Evolutionary conservation across 306 rosid genomes (phyloP).

Genomic region (Quercus gilva): DNA sequence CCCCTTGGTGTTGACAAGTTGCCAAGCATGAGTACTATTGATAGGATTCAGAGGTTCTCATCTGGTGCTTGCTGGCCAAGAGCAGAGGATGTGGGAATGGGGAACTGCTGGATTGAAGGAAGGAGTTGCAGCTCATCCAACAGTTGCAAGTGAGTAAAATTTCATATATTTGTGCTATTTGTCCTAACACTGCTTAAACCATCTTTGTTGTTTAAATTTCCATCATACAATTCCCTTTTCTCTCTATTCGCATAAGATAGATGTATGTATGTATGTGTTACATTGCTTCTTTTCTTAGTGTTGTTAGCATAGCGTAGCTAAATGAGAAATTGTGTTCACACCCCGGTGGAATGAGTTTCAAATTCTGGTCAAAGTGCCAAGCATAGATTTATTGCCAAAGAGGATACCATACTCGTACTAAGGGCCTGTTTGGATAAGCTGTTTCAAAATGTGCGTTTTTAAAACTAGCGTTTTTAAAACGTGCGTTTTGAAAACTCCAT

Average conservation of each 20-base stretch:
- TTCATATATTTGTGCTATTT: neutral
- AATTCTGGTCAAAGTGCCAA: neutral
- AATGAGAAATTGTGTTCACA: neutral
- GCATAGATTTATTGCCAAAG: neutral
- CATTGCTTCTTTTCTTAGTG: neutral
- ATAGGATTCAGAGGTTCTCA: slow-evolving; percentile 72
- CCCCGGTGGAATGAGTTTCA: neutral
- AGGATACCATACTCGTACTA: neutral
- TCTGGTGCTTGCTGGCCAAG: slow-evolving; percentile 77
- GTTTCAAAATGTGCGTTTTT: too few relatives aligned
- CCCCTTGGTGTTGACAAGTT: slow-evolving; percentile 86
- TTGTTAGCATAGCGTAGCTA: neutral
- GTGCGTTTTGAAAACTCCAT: too few relatives aligned
- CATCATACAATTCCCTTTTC: neutral
- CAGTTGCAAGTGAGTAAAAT: slow-evolving; percentile 53
- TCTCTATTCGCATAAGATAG: neutral
- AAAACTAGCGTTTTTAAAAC: too few relatives aligned
- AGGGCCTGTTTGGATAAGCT: too few relatives aligned
- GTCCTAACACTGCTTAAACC: neutral
- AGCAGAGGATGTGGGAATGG: slow-evolving; percentile 61
- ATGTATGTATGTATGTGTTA: neutral
- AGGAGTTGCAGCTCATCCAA: slow-evolving; percentile 78
- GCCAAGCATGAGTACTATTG: slow-evolving; percentile 80
- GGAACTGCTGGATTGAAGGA: slow-evolving; percentile 74
- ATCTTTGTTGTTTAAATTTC: neutral